Evolutionary conservation across 192 early-diverging fungal genomes (phyloP).

Genomic region (Ambispora gerdemannii): DNA sequence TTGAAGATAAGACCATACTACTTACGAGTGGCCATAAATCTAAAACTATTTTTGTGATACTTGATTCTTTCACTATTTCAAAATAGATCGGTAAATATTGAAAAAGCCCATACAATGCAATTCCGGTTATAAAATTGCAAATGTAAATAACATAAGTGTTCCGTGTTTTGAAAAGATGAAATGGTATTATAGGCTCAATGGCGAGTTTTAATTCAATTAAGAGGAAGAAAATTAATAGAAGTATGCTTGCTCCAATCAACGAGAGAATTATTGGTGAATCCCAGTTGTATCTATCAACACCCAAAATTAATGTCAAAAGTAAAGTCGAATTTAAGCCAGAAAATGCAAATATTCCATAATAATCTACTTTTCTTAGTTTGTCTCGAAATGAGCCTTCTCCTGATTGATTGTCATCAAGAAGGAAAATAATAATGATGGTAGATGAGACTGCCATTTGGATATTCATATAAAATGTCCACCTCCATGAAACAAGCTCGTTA

Average conservation of each 20-base stretch:
- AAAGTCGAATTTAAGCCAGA: neutral
- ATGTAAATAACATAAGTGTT: neutral
- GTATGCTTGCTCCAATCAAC: neutral
- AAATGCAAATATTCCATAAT: neutral
- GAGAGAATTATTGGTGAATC: neutral
- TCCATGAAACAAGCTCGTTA: constrained; percentile 63
- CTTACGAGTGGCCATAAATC: neutral
- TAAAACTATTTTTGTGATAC: neutral
- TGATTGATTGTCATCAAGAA: neutral
- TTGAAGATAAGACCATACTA: neutral
- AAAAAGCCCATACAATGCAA: neutral
- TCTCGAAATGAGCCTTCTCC: neutral
- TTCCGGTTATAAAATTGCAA: neutral
- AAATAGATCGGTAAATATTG: neutral
- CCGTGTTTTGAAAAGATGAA: neutral
- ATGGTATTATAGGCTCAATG: neutral
- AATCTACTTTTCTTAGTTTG: neutral
- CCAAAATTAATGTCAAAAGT: neutral
- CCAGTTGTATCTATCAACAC: neutral
- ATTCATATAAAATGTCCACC: constrained; percentile 35
- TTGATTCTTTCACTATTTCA: neutral
- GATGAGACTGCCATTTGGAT: neutral
- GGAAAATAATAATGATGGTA: neutral
- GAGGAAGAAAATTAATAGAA: neutral
- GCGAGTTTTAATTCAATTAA: neutral